Percentiles rank a stretch among this genome's conserved stretches.
phyloP scores from a whole-genome alignment of 495 filamentous ascomycete genomes.

The Thozetella sp. region DNA sequence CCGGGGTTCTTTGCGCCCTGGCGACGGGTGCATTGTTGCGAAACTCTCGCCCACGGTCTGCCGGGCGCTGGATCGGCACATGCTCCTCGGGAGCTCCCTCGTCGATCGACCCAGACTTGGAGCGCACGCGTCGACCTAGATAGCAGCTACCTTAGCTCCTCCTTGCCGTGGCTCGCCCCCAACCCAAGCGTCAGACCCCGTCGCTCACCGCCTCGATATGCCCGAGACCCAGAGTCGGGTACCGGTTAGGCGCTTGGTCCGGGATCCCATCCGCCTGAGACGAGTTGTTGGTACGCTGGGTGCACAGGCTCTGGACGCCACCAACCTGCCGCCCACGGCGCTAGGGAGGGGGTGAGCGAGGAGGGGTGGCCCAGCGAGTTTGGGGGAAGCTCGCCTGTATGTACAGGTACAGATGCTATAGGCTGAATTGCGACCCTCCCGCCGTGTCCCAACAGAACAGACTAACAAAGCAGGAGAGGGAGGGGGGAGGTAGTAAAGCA shows the following conservation, averaged over 20 bases:
- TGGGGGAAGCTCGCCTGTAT: too few relatives aligned
- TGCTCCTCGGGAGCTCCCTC: too few relatives aligned
- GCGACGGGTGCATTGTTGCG: too few relatives aligned
- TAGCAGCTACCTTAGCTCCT: too few relatives aligned
- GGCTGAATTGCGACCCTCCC: background rate
- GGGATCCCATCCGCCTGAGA: background rate
- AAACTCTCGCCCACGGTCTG: too few relatives aligned
- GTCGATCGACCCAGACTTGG: too few relatives aligned
- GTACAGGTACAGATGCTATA: background rate
- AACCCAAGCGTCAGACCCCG: background rate
- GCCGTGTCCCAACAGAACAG: background rate
- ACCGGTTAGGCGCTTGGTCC: background rate
- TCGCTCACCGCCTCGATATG: background rate
- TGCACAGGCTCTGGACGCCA: too few relatives aligned
- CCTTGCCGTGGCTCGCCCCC: background rate
- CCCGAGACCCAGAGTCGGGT: too few relatives aligned
- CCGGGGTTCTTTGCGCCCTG: too few relatives aligned
- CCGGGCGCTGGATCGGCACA: background rate
- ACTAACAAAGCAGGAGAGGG: background rate
- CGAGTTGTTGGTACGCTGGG: background rate
- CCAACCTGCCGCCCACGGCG: background rate
- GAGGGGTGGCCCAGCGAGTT: too few relatives aligned
- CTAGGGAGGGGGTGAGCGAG: background rate
- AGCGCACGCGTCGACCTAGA: too few relatives aligned
- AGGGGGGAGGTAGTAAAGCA: background rate